Evolutionary conservation across 78 protist species (phyloP).

Genomic region (Trichosphaerium sp.): DNA sequence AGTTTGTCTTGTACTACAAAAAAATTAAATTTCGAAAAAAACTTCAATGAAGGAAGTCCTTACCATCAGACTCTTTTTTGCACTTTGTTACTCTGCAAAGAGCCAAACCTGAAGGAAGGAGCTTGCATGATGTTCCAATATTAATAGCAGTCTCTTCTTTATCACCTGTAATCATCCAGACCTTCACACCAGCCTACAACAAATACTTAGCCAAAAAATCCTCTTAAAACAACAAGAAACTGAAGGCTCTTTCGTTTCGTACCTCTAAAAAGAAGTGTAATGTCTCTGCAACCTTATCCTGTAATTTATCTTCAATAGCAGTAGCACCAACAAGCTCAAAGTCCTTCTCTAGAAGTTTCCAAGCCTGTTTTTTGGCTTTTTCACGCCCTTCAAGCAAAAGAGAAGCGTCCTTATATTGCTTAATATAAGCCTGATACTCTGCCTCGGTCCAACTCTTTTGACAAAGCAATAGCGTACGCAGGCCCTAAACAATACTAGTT

Average conservation of each 20-base stretch:
- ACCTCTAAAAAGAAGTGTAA: slow-evolving; percentile 22
- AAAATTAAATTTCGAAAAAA: neutral
- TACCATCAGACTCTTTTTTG: neutral
- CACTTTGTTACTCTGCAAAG: neutral
- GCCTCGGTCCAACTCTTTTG: slow-evolving; percentile 7
- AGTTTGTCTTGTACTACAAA: neutral
- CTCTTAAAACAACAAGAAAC: too few relatives aligned
- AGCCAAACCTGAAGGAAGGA: slow-evolving; percentile 1
- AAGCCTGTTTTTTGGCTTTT: slow-evolving; percentile 8
- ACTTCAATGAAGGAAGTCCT: neutral
- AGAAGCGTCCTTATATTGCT: slow-evolving; percentile 34
- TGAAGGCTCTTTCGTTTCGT: too few relatives aligned
- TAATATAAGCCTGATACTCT: slow-evolving; percentile 30
- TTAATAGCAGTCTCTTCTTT: slow-evolving; percentile 92
- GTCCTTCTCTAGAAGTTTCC: slow-evolving; percentile 52
- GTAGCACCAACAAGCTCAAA: slow-evolving; percentile 72
- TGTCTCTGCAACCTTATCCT: slow-evolving; percentile 73
- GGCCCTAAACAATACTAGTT: slow-evolving; percentile 63
- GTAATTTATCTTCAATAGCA: slow-evolving; percentile 87
- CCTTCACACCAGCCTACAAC: slow-evolving; percentile 59
- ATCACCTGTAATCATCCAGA: slow-evolving; percentile 99
- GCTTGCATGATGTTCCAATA: slow-evolving; percentile 58
- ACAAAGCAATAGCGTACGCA: slow-evolving; percentile 82
- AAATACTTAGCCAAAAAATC: too few relatives aligned
- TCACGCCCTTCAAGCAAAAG: slow-evolving; percentile 25